Base-by-base conservation (phyloP, 306 rosid genomes). In the Begonia peltatifolia region DNA sequence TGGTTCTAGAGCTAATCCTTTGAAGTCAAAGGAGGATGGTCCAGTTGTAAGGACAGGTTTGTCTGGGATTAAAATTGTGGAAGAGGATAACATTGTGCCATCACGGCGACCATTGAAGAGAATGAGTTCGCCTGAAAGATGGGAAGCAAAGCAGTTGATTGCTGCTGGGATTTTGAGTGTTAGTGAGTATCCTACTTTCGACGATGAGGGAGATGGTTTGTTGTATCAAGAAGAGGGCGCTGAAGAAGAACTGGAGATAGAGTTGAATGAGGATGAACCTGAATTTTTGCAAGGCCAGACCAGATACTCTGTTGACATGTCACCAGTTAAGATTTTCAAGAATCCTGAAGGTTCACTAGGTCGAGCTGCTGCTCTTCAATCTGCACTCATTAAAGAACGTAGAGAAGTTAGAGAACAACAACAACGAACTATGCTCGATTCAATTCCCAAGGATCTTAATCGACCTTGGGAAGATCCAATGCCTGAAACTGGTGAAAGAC, bases 401-500 rank as follows among this genome's bases (percentile, higher is more conserved):
- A 79, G 95, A 62, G 95, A 87, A 76, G 95, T 87, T 12, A 69
- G 93, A 30, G 95, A 83, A 68, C 93, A 80, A 18, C 89, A 87
- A 54, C 95, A 86, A 56, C 71, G 95, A 35, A 82, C 95, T 15
- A 82, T 86, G 95, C 80, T 85, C 0, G 92, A 85, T 59, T 85
- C 95, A 23, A 85, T 85, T 38, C 95, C 87, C 9, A 85, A 86
- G 82, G 95, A 86, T 83, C 89, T 87, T 38, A 87, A 87, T 87
- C 93, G 95, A 13, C 95, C 95, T 13, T 87, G 89, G 95, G 93
- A 87, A 78, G 93, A 87, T 36, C 95, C 95, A 41, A 80, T 87
- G 95, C 95, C 93, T 4, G 89, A 87, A 57, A 57, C 84, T 4
- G 93, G 93, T 61, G 95, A 87, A 67, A 83, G 89, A 57, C 93